These are phyloP conservation scores for Craspedostauros australis DNA, from an alignment of 108 stramenopile species.

Conservation along the genomic window DNA sequence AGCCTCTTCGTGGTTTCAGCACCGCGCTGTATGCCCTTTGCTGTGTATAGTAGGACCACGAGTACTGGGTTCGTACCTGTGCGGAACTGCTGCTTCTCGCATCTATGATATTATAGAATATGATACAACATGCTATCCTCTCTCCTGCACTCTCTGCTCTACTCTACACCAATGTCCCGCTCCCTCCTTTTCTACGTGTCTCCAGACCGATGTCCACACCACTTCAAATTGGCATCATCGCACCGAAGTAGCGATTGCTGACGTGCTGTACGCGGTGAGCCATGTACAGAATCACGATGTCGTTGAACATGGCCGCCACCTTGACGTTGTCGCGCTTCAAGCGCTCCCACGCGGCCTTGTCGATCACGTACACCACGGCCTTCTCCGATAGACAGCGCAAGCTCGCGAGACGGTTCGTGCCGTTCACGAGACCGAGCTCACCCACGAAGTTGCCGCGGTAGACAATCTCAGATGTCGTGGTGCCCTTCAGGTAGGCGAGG, in stretches of 20 bases:
- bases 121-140: too few relatives aligned
- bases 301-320: conserved; percentile 44
- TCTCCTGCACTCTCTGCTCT: too few relatives aligned
- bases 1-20: too few relatives aligned
- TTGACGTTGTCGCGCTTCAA: conserved; percentile 33
- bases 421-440: conserved; percentile 69
- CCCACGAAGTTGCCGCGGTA: conserved; percentile 47
- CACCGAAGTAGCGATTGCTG: conserved; percentile 70
- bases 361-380: conserved; percentile 56
- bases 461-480: conserved; percentile 40
- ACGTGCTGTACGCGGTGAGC: conserved; percentile 69
- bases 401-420: conserved; percentile 46
- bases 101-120: too few relatives aligned
- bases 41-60: too few relatives aligned
- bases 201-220: too few relatives aligned
- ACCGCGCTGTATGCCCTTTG: too few relatives aligned
- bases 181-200: too few relatives aligned
- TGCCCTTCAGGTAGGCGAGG: conserved; percentile 49
- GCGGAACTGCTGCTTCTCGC: too few relatives aligned
- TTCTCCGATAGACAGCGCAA: conserved; percentile 39
- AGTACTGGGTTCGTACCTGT: too few relatives aligned
- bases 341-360: conserved; percentile 30
- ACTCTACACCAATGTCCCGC: too few relatives aligned
- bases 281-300: conserved; percentile 68
- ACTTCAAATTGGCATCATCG: conserved; percentile 33